phyloP scores from a whole-genome alignment of 2,329 filamentous ascomycete species.

The Acarospora socialis region DNA sequence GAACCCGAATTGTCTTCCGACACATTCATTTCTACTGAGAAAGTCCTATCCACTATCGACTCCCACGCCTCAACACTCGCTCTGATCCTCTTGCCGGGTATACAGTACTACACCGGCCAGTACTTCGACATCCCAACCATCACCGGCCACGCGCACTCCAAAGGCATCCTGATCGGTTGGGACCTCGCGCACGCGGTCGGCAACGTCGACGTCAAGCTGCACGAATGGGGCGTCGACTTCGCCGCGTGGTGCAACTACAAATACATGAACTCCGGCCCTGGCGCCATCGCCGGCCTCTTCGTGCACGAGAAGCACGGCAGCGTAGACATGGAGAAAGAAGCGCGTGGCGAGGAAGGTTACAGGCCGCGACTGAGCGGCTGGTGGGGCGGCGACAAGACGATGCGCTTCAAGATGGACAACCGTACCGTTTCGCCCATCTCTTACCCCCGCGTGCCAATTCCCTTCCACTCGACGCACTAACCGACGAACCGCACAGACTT shows the following conservation, averaged over 20 bases:
- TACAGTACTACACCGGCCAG: constrained; percentile 89
- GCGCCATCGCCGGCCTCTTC: constrained; percentile 65
- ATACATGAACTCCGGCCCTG: constrained; percentile 77
- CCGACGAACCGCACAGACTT: too few relatives aligned
- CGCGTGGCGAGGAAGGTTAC: constrained; percentile 33
- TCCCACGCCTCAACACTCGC: constrained; percentile 58
- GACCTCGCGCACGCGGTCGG: constrained; percentile 78
- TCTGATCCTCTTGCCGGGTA: constrained; percentile 66
- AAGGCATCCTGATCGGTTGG: constrained; percentile 67
- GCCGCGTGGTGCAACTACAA: constrained; percentile 93
- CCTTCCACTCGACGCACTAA: constrained; percentile 8
- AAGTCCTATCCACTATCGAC: constrained; percentile 60
- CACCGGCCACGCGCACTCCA: constrained; percentile 58
- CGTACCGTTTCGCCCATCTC: too few relatives aligned
- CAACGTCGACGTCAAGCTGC: constrained; percentile 64
- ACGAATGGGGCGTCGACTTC: constrained; percentile 86
- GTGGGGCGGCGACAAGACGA: constrained; percentile 70
- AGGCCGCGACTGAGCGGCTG: constrained; percentile 61
- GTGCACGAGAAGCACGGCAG: constrained; percentile 61
- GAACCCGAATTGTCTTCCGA: constrained; percentile 41
- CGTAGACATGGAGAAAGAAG: constrained; percentile 22
- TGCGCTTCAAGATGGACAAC: constrained; percentile 73
- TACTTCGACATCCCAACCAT: constrained; percentile 71
- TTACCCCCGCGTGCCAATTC: background rate
- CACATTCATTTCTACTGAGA: constrained; percentile 53